These are phyloP conservation scores for Nymphaea thermarum DNA, from an alignment of 164 flowering plant genomes.

Conservation along the genomic window DNA sequence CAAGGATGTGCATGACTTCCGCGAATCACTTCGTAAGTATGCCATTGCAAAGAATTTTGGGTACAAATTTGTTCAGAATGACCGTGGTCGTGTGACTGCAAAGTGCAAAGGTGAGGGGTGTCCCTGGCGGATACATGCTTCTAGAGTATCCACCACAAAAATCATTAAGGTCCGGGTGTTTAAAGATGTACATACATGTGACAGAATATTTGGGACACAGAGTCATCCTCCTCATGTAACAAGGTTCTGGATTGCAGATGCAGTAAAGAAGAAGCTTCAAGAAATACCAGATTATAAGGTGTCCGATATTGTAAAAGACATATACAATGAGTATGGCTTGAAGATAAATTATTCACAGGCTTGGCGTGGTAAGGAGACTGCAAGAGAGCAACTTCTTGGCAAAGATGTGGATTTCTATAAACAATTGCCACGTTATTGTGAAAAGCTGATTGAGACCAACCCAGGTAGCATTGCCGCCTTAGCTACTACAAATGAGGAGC, in stretches of 20 bases:
- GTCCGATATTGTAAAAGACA: conserved; percentile 32
- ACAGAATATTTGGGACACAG: conserved; percentile 39
- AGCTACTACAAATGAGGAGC: conserved; percentile 27
- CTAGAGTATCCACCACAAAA: conserved; percentile 43
- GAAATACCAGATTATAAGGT: conserved; percentile 37
- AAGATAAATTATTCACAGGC: conserved; percentile 32
- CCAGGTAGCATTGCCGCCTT: conserved; percentile 38
- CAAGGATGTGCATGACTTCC: conserved; percentile 47
- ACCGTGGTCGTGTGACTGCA: conserved; percentile 51
- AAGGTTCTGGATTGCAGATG: conserved; percentile 37
- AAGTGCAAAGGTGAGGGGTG: conserved; percentile 52
- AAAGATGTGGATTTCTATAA: conserved; percentile 36
- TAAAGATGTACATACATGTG: conserved; percentile 55
- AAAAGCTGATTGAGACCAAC: conserved; percentile 39
- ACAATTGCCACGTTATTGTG: conserved; percentile 35
- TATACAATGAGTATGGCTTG: conserved; percentile 36
- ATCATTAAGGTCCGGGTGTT: conserved; percentile 46
- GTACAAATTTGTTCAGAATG: conserved; percentile 54
- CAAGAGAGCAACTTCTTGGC: conserved; percentile 37
- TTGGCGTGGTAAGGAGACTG: conserved; percentile 42
- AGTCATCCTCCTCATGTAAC: conserved; percentile 42
- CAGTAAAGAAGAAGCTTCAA: conserved; percentile 35
- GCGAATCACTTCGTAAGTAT: conserved; percentile 61
- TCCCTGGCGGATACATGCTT: conserved; percentile 74
- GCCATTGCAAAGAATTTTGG: conserved; percentile 64